phyloP scores from a whole-genome alignment of 2,329 filamentous ascomycete species.

The Zasmidium cellare region DNA sequence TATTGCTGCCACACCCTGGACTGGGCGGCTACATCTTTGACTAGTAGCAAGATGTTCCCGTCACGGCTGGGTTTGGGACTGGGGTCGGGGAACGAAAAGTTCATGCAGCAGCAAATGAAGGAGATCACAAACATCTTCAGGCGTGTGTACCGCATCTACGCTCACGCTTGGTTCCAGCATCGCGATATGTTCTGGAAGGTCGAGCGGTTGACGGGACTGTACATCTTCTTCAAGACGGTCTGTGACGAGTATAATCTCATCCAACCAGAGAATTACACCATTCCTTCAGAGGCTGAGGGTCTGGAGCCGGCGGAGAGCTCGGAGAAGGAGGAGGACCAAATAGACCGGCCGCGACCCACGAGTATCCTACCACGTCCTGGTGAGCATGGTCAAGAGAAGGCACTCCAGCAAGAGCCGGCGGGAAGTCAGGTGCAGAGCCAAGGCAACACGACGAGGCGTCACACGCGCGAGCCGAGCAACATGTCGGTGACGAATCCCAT shows the following conservation, averaged over 20 bases:
- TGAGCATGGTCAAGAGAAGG: slow-evolving; percentile 21
- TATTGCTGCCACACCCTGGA: slow-evolving; percentile 99
- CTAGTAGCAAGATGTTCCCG: slow-evolving; percentile 92
- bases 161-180: slow-evolving; percentile 98
- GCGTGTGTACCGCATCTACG: slow-evolving; percentile 92
- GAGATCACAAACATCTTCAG: slow-evolving; percentile 95
- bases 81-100: slow-evolving; percentile 40
- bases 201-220: slow-evolving; percentile 85
- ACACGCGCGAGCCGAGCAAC: slow-evolving; percentile 79
- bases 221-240: slow-evolving; percentile 95
- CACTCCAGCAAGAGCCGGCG: slow-evolving; percentile 29
- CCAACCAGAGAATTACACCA: slow-evolving; percentile 91
- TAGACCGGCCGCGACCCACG: slow-evolving; percentile 9
- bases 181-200: slow-evolving; percentile 93
- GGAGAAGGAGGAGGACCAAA: slow-evolving; percentile 9
- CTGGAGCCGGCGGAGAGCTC: slow-evolving; percentile 36
- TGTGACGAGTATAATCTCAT: slow-evolving; percentile 90
- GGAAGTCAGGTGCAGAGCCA: slow-evolving; percentile 52
- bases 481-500: slow-evolving; percentile 78
- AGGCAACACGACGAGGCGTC: slow-evolving; percentile 74
- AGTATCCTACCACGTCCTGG: slow-evolving; percentile 19
- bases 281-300: slow-evolving; percentile 90
- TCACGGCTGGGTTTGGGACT: slow-evolving; percentile 70
- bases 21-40: slow-evolving; percentile 93
- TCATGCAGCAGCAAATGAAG: slow-evolving; percentile 62